A percentile compares a stretch with the other conserved stretches of the same genome.
These are phyloP conservation scores for Xylaria cubensis DNA, from an alignment of 495 filamentous ascomycete genomes.

Conservation along the genomic window DNA sequence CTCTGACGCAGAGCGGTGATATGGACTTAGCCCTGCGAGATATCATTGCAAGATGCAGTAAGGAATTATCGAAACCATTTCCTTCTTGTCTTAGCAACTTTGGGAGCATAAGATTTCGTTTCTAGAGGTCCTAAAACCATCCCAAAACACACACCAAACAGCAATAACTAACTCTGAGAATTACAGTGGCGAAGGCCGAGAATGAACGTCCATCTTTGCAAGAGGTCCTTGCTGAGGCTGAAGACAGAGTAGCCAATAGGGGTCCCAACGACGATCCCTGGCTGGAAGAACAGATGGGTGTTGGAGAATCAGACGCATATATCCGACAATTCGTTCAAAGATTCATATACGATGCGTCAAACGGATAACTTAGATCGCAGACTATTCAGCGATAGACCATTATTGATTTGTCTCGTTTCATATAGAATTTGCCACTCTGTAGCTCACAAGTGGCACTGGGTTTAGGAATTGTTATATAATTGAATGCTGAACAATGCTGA, in stretches of 20 bases:
- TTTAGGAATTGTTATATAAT: neutral
- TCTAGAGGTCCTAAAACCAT: too few species aligned
- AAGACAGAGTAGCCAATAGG: neutral
- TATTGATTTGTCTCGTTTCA: neutral
- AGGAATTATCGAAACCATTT: too few species aligned
- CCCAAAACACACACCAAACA: too few species aligned
- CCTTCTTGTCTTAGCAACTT: too few species aligned
- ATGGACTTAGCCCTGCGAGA: constrained; percentile 5
- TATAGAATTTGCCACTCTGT: neutral
- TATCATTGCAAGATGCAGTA: constrained; percentile 3
- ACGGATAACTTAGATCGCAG: neutral
- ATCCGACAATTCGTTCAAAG: neutral
- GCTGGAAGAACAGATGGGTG: neutral
- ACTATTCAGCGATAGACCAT: neutral
- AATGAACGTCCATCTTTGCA: neutral
- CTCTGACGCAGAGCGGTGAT: neutral
- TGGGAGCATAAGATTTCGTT: too few species aligned
- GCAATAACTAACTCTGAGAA: too few species aligned
- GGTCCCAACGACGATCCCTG: constrained; percentile 2
- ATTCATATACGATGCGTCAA: constrained; percentile 5
- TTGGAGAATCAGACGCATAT: neutral
- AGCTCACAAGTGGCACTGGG: neutral
- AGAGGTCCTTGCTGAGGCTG: constrained; percentile 6
- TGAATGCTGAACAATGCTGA: too few species aligned
- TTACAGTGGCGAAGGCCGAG: neutral